Percentiles rank a stretch among this genome's conserved stretches.
These are phyloP conservation scores for Paraleonurus japonicus DNA, from an alignment of 257 asterid species.

Conservation along the genomic window DNA sequence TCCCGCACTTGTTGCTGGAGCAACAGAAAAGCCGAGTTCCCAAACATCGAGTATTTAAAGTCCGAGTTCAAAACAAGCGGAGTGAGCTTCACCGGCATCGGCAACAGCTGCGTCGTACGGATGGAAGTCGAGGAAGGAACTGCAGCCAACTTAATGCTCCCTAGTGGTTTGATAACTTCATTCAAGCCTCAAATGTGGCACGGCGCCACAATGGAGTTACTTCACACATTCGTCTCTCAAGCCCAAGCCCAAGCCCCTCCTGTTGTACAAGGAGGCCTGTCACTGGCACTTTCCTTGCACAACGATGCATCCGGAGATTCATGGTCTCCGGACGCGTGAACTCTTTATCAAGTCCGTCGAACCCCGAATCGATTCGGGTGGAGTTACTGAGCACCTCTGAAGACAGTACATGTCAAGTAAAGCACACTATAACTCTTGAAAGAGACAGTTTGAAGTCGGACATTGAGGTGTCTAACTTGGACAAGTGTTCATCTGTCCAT, in stretches of 20 bases:
- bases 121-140: conserved; percentile 65
- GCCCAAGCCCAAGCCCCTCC: conserved; percentile 28
- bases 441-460: conserved; percentile 53
- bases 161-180: conserved; percentile 76
- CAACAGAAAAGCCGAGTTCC: conserved; percentile 25
- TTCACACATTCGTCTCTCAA: conserved; percentile 61
- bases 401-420: conserved; percentile 37
- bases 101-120: conserved; percentile 45
- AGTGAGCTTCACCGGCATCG: conserved; percentile 45
- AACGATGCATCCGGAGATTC: conserved; percentile 33
- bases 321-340: conserved; percentile 59
- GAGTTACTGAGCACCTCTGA: conserved; percentile 43
- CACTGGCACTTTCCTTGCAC: conserved; percentile 42
- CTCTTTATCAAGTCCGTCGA: conserved; percentile 45
- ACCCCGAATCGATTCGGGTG: conserved; percentile 55
- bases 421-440: conserved; percentile 47
- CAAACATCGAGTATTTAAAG: conserved; percentile 37
- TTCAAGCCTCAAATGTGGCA: conserved; percentile 84
- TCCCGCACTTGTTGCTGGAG: conserved; percentile 5
- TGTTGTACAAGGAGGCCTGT: conserved; percentile 63
- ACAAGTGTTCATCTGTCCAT: conserved; percentile 32
- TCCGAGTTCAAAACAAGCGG: conserved; percentile 45
- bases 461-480: conserved; percentile 41
- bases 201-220: conserved; percentile 60
- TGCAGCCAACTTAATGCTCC: conserved; percentile 64